Percentiles rank a stretch among this genome's conserved stretches.
Conservation (phyloP, 2,329 filamentous ascomycete species). For the Beauveria rudraprayagi region DNA sequence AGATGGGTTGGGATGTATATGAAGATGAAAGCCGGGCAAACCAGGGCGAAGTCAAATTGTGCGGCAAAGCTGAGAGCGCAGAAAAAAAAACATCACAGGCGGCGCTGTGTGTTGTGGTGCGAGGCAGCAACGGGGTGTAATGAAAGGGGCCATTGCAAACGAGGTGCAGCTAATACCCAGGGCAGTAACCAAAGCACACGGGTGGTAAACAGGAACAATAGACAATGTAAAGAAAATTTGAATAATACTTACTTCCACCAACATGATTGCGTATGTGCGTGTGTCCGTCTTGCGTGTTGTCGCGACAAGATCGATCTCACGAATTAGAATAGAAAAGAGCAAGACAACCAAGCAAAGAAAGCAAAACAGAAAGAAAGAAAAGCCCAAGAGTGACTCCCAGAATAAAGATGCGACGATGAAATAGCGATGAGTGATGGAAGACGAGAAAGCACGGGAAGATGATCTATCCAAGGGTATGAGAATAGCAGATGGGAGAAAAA, state of each 20-base stretch:
- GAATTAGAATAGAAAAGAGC: background rate
- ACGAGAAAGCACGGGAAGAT: background rate
- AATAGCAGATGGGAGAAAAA: background rate
- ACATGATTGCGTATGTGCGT: conserved; percentile 19
- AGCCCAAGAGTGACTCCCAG: background rate
- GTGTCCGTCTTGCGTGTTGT: background rate
- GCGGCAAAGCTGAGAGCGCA: conserved; percentile 13
- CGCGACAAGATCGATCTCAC: background rate
- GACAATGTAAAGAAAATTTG: background rate
- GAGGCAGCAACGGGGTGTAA: conserved; percentile 1
- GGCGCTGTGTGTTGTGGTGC: background rate
- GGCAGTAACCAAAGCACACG: conserved; percentile 1
- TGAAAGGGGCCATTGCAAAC: background rate
- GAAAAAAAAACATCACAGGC: conserved; percentile 4
- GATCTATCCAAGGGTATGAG: conserved; percentile 7
- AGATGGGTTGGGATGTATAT: background rate
- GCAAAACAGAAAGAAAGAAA: background rate
- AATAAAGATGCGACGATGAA: background rate
- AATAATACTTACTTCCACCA: conserved; percentile 29
- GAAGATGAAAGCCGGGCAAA: background rate
- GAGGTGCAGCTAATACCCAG: background rate
- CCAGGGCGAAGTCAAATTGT: background rate
- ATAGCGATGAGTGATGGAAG: background rate
- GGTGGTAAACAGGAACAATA: background rate
- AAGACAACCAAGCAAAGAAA: conserved; percentile 1